Percentiles rank a stretch among this genome's conserved stretches.
phyloP scores from a whole-genome alignment of 164 flowering plant genomes.

The Brasenia schreberi region DNA sequence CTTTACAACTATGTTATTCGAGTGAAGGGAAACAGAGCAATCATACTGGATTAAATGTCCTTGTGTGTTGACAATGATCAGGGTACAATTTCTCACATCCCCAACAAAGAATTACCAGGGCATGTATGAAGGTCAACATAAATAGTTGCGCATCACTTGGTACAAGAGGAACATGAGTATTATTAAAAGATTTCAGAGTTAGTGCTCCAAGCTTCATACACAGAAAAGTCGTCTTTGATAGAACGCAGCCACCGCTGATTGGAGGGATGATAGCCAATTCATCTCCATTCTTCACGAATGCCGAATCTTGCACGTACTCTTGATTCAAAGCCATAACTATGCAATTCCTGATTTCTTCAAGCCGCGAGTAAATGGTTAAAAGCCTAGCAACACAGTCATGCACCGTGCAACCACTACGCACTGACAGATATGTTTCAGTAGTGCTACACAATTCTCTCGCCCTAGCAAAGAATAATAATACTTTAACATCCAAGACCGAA shows the following conservation, averaged over 20 bases:
- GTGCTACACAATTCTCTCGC: conserved; percentile 83
- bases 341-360: conserved; percentile 60
- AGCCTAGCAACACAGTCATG: conserved; percentile 55
- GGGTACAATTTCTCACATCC: too few relatives aligned
- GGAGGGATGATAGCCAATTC: conserved; percentile 97
- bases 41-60: too few relatives aligned
- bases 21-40: too few relatives aligned
- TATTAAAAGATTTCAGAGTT: too few relatives aligned
- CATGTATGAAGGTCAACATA: too few relatives aligned
- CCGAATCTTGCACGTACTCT: conserved; percentile 54
- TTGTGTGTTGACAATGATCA: too few relatives aligned
- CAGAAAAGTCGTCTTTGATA: neutral
- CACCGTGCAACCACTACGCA: conserved; percentile 58
- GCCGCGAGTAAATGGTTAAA: conserved; percentile 39
- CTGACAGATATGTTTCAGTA: conserved; percentile 39
- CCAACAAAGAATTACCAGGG: too few relatives aligned
- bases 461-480: conserved; percentile 82
- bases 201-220: too few relatives aligned
- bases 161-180: too few relatives aligned
- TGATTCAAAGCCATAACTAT: conserved; percentile 83
- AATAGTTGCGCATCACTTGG: too few relatives aligned
- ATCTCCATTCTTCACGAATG: conserved; percentile 52
- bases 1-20: too few relatives aligned
- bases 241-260: conserved; percentile 75
- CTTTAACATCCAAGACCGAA: conserved; percentile 34